Conservation (phyloP, 495 filamentous ascomycete species). For the Penicillium soppii region DNA sequence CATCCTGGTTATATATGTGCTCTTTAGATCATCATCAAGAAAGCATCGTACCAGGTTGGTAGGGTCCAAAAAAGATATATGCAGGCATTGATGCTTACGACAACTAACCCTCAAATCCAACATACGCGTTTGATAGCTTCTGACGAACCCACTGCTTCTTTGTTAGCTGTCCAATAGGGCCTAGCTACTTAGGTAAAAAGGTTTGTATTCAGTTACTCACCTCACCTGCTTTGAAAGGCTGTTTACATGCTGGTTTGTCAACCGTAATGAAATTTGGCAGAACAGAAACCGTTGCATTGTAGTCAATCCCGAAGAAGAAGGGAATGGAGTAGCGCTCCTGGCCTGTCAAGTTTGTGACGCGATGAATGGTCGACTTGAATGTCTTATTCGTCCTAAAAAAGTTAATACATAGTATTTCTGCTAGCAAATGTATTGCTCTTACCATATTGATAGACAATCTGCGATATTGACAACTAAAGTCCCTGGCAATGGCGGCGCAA, state of each 20-base stretch:
- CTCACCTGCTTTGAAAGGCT: slow-evolving; percentile 27
- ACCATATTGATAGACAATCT: slow-evolving; percentile 39
- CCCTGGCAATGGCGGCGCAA: not conserved
- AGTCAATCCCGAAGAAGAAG: slow-evolving; percentile 45
- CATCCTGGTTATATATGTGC: slow-evolving; percentile 18
- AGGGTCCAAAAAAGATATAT: too few species aligned
- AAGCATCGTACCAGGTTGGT: too few species aligned
- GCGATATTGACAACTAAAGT: not conserved
- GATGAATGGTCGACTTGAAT: slow-evolving; percentile 51
- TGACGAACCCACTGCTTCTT: slow-evolving; percentile 14
- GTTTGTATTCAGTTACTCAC: slow-evolving; percentile 10
- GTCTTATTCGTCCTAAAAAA: slow-evolving; percentile 32
- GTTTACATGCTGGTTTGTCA: slow-evolving; percentile 11
- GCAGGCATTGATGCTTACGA: too few species aligned
- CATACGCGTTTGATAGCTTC: slow-evolving; percentile 16
- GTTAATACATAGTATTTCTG: not conserved
- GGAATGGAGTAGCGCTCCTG: slow-evolving; percentile 48
- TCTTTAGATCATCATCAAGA: too few species aligned
- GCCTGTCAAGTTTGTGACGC: slow-evolving; percentile 47
- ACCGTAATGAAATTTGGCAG: slow-evolving; percentile 18
- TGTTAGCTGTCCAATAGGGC: not conserved
- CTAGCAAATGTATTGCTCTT: not conserved
- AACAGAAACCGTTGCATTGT: slow-evolving; percentile 26
- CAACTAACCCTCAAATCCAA: slow-evolving; percentile 16
- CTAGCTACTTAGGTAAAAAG: too few species aligned